Base-by-base conservation (phyloP, 1,284 basidiomycete species). In the Coriolopsis trogii region DNA sequence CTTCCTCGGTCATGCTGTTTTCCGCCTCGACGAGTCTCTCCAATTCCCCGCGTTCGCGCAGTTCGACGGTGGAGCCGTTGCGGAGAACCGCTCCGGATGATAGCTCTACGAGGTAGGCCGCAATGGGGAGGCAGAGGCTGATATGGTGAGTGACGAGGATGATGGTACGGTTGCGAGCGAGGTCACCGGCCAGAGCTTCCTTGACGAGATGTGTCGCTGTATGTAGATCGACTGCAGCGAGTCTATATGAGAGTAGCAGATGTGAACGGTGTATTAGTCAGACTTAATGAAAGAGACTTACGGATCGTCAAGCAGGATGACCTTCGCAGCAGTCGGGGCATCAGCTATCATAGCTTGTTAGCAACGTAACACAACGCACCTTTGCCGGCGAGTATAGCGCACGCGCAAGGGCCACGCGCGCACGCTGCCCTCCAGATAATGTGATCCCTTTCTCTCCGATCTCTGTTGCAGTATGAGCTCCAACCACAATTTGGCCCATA, bases 81-180 rank as follows among this genome's bases (percentile, higher is more conserved):
- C 77, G 75, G n/a, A 82, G 64, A 20, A 91, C 70, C 1, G 70
- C 69, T 0, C 90, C 90, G 37, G 78, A 74, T 0, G 79, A 73
- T 6, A 92, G 73, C 57, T 89, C 85, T 18, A 92, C 73, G 1
- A 91, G 70, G 64, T 87, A 86, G 28, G 82, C 74, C 1, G 87
- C 80, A 12, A 76, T 68, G 2, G 85, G 81, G 0, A 88, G 70
- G 56, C 89, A 87, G 2, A 92, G 73, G 41, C 78, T 83, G 56
- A 94, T 84, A 62, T 95, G 91, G 67, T 96, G 93, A 0, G 92
- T 94, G 30, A 95, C 91, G 4, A 96, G 76, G 49, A 95, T 81
- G 49, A 92, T 78, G 0, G 90, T 93, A 13, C 91, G 78, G 39
- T 78, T 79, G 24, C 74, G 73, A 56, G 86, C 78, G 3, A 93